Conservation (phyloP, 176 grass and related monocot species). For the Microstegium vimineum region DNA sequence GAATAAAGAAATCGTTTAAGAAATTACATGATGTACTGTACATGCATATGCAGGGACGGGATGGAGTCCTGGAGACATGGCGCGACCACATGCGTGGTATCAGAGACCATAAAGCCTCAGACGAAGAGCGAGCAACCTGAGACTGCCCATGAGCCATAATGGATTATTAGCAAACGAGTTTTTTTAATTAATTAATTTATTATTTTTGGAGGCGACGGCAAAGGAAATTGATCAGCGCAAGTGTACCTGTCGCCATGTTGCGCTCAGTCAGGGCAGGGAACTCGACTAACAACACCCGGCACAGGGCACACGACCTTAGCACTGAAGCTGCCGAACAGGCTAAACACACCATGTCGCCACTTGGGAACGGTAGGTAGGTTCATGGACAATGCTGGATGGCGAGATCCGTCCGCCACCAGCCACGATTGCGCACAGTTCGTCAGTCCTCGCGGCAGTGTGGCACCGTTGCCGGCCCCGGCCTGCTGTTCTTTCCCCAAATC, state of each 20-base stretch:
- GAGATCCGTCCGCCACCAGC: neutral
- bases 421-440: neutral
- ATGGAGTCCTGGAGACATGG: conserved; percentile 11
- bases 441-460: neutral
- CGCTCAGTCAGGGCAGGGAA: neutral
- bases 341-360: neutral
- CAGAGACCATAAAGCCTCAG: neutral
- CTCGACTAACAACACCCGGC: neutral
- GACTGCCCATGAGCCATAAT: neutral
- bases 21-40: neutral
- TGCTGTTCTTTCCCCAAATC: too few relatives aligned
- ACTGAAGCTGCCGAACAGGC: neutral
- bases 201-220: too few relatives aligned
- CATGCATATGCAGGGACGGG: neutral
- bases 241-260: neutral
- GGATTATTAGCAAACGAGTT: neutral
- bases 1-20: neutral
- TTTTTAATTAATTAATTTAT: too few relatives aligned
- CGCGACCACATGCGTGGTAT: conserved; percentile 6
- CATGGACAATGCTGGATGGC: neutral
- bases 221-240: neutral
- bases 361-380: neutral
- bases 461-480: too few relatives aligned
- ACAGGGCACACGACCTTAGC: neutral
- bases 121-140: neutral